Base-by-base conservation (phyloP, 768 basidiomycete species). In the Mycena filopes region DNA sequence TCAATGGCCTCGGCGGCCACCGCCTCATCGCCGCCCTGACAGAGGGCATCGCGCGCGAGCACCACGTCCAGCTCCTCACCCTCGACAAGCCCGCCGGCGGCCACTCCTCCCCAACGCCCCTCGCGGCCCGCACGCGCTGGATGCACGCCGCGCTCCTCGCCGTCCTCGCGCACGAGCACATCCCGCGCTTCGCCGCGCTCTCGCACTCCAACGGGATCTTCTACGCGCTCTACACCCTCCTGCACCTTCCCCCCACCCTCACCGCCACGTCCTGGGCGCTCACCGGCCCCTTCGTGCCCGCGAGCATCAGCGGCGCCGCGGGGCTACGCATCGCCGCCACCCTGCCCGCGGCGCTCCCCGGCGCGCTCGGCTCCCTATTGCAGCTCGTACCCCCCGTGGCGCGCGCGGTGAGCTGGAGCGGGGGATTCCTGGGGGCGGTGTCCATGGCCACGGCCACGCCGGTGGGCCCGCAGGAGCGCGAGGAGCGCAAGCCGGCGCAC, bases 1-100 rank as follows among this genome's bases (percentile, higher is more conserved):
- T 69, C 67, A 65, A 69, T n/a, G 67, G 67, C 28, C 63, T 69
- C 23, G 67, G 67, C 21, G 63, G 67, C 1, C 67, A 69, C 56
- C 63, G 67, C 38, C 60, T 69, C 45, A 55, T 69, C 50, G 54
- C 60, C 12, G 55, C 67, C 28, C 15, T 69, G 25, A 47, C 54
- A 29, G 67, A 69, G 18, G 67, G 67, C 59, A 61, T 69, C 49
- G 67, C 60, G 33, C 43, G 36, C 26, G 48, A 23, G 26, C 67
- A 69, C 51, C 1, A n/a, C 11, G 63, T 69, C 4, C 67, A 59
- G 33, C 38, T 69, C 26, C 60, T 69, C 53, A 59, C 60, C 36
- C 31, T 69, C 47, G 67, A 69, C 55, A 69, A 65, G 51, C 63
- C 63, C 41, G 41, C 38, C 38, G 49, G 23, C 31, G 54, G 59